Conservation (phyloP, 352 stramenopile genomes). For the Globisporangium iwayamae region DNA sequence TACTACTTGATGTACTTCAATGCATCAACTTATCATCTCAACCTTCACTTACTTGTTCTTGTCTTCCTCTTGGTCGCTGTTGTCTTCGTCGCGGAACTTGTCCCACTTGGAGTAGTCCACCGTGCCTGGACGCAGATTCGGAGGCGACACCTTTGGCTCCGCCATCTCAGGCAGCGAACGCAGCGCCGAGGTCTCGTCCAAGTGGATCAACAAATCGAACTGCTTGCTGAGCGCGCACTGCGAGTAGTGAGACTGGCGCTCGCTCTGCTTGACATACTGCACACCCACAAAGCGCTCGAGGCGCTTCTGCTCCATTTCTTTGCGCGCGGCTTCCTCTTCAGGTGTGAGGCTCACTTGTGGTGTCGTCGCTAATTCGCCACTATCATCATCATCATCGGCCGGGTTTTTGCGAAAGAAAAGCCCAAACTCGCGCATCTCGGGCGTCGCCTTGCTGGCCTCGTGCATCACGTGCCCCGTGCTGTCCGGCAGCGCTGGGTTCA, state of each 20-base stretch:
- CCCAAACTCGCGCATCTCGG: constrained; percentile 20
- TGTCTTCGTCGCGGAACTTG: neutral
- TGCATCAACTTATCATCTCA: neutral
- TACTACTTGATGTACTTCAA: no score
- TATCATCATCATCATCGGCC: neutral
- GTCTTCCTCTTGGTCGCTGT: constrained; percentile 6
- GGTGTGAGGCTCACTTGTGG: neutral
- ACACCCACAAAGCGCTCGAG: constrained; percentile 32
- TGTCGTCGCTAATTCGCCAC: neutral
- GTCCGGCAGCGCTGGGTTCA: constrained; percentile 18
- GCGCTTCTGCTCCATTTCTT: constrained; percentile 12
- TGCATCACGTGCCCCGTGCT: constrained; percentile 25
- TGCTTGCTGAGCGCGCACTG: constrained; percentile 24
- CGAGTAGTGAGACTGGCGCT: constrained; percentile 28
- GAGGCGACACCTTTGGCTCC: constrained; percentile 12
- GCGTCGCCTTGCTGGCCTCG: constrained; percentile 5
- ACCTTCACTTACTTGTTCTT: neutral
- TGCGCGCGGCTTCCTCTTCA: constrained; percentile 1
- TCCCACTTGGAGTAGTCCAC: constrained; percentile 22
- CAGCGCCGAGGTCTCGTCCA: constrained; percentile 28
- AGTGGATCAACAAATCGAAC: constrained; percentile 28
- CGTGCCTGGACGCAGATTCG: constrained; percentile 10
- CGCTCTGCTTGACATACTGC: constrained; percentile 25
- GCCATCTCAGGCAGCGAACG: constrained; percentile 20
- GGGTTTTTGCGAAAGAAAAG: constrained; percentile 19